Conservation (phyloP, 148 eudicot species). For the Fagopyrum homotropicum region DNA sequence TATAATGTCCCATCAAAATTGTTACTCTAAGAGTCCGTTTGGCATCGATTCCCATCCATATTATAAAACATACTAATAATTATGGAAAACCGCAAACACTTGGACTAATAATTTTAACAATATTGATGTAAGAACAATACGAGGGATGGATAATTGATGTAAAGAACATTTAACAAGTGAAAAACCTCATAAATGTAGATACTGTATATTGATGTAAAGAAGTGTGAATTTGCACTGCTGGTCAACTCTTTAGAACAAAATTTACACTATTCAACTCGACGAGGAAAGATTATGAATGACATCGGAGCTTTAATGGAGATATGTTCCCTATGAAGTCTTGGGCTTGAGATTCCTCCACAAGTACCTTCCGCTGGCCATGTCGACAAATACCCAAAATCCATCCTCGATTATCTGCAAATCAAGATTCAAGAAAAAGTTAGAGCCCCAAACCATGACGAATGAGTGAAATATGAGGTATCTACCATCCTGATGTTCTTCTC, state of each 20-base stretch:
- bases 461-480: not conserved
- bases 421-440: not conserved
- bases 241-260: not conserved
- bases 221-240: no score
- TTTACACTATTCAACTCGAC: not conserved
- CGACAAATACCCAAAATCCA: not conserved
- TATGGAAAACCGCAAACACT: no score
- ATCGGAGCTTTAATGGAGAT: not conserved
- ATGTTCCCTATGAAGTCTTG: not conserved
- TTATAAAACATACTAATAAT: no score
- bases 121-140: no score
- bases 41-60: no score
- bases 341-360: not conserved
- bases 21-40: no score
- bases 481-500: not conserved
- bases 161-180: no score
- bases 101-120: no score
- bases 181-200: no score
- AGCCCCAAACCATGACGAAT: not conserved
- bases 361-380: slow-evolving; percentile 2
- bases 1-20: no score
- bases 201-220: no score
- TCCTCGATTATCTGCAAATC: not conserved
- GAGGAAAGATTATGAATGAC: not conserved
- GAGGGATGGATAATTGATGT: no score